A percentile compares a stretch with the other conserved stretches of the same genome.
These are phyloP conservation scores for Hypoxylon sp. DNA, from an alignment of 2,329 filamentous ascomycete species.

Conservation along the genomic window DNA sequence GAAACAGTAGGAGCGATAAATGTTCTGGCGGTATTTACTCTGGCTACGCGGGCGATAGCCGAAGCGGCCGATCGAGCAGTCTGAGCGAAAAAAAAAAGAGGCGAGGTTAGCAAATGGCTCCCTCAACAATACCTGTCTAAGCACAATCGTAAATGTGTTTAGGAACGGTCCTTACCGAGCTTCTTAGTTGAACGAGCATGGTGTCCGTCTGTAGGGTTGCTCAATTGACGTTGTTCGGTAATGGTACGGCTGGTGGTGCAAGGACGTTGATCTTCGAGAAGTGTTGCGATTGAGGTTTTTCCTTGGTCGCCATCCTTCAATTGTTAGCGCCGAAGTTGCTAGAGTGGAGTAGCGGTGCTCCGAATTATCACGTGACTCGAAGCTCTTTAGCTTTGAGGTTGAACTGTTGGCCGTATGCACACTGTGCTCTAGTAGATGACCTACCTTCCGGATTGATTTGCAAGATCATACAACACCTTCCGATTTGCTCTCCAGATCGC, in stretches of 20 bases:
- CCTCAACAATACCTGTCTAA: background rate
- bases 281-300: constrained; percentile 52
- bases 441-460: background rate
- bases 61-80: constrained; percentile 66
- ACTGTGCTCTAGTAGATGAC: background rate
- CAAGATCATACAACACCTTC: background rate
- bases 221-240: constrained; percentile 61
- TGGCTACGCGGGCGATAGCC: constrained; percentile 65
- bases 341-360: constrained; percentile 25
- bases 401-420: background rate
- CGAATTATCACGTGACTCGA: constrained; percentile 30
- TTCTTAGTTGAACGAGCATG: constrained; percentile 71
- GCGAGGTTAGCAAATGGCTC: constrained; percentile 28
- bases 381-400: background rate
- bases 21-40: constrained; percentile 64
- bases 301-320: constrained; percentile 40
- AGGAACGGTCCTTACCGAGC: constrained; percentile 64
- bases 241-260: constrained; percentile 34
- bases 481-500: background rate
- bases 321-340: constrained; percentile 34
- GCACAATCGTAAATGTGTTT: background rate
- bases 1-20: constrained; percentile 74
- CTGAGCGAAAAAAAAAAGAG: constrained; percentile 53
- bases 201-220: constrained; percentile 62
- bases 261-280: constrained; percentile 18